These are phyloP conservation scores for Schwanniomyces polymorphus DNA, from an alignment of 805 yeast genomes.

Conservation along the genomic window DNA sequence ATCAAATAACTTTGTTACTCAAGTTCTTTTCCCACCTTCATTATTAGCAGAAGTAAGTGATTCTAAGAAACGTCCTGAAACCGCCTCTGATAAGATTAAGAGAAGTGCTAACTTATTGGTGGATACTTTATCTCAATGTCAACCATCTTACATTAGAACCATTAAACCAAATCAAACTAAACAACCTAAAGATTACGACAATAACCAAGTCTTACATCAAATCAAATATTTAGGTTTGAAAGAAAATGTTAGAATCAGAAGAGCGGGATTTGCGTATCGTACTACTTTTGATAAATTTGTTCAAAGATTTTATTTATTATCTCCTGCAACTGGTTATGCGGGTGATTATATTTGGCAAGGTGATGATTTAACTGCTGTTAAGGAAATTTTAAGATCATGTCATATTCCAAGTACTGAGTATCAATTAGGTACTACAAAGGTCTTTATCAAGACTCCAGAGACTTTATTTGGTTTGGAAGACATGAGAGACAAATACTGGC, in stretches of 20 bases:
- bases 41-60: slow-evolving; percentile 41
- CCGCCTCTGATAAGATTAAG: slow-evolving; percentile 94
- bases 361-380: slow-evolving; percentile 52
- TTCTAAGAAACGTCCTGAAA: slow-evolving; percentile 82
- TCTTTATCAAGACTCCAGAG: slow-evolving; percentile 95
- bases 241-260: slow-evolving; percentile 94
- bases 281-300: slow-evolving; percentile 96
- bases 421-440: slow-evolving; percentile 89
- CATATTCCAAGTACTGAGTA: slow-evolving; percentile 78
- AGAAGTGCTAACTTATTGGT: slow-evolving; percentile 87
- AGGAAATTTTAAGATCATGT: slow-evolving; percentile 49
- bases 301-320: slow-evolving; percentile 85
- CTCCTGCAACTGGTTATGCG: slow-evolving; percentile 91
- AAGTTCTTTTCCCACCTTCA: slow-evolving; percentile 41
- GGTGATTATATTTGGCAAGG: slow-evolving; percentile 64
- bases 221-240: slow-evolving; percentile 93
- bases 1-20: slow-evolving; percentile 65
- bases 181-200: slow-evolving; percentile 87
- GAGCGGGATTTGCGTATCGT: slow-evolving; percentile 98
- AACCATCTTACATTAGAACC: slow-evolving; percentile 95
- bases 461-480: slow-evolving; percentile 93
- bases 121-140: slow-evolving; percentile 84
- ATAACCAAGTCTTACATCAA: slow-evolving; percentile 89
- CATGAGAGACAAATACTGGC: slow-evolving; percentile 97
- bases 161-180: slow-evolving; percentile 95